Evolutionary conservation across 768 basidiomycete species (phyloP), one percentile per base, ranked within the genome.

Genomic region (Austroboletus eburneus): DNA sequence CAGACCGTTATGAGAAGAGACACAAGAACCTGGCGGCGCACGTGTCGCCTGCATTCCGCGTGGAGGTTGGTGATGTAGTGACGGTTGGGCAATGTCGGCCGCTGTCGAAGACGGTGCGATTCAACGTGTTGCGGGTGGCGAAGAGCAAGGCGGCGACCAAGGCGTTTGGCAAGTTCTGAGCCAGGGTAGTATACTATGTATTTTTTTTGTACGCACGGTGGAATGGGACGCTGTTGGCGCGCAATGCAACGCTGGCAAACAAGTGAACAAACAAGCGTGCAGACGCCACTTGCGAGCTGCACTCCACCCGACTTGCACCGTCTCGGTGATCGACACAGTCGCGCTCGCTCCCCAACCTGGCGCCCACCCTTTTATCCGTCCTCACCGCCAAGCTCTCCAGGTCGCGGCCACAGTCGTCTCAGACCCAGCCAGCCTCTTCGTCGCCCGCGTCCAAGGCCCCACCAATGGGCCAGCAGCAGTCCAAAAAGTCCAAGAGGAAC

Each of bases 51-150:
- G 94, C 94, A 44, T 99, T 99, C 90, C 96, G 96, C 75, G 92
- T 92, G 50, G 94, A 98, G 68, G 45, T 83, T 43, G 96, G 96
- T 23, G 96, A 98, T 68, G 73, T 76, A 46, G 96, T 98, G 57
- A 98, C 94, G 50, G 94, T 98, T 56, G 93, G 92, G 29, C 96
- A 99, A 82, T 99, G 96, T 78, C 87, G 96, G 67, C 96, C 96
- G 59, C 73, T 98, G 62, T 98, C 96, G 51, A 99, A 99, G 75
- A 98, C 95, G 27, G 91, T 97, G 63, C 90, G 96, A 42, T 99
- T 99, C 86, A 99, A 99, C 73, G 96, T 99, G 49, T 72, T 98
- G 67, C 87, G 94, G 62, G 95, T 99, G 69, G 69, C 83, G 56
- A 91, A 87, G 83, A 93, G 73, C 83, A 94, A 93, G 81, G 91